Conservation (phyloP, 805 yeast genomes). For the baker's yeast (Saccharomyces cerevisiae) region DNA sequence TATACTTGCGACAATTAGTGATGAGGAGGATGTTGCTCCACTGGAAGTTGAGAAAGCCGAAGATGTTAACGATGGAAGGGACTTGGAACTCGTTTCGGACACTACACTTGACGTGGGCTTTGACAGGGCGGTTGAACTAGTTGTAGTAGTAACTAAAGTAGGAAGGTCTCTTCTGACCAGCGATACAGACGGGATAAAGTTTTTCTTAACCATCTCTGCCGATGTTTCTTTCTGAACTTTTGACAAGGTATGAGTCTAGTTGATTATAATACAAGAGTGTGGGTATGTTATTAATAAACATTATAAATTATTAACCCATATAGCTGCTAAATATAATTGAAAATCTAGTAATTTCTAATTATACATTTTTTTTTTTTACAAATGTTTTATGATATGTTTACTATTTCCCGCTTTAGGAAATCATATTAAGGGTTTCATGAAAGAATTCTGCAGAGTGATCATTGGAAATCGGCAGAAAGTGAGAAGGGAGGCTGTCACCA, state of each 20-base stretch:
- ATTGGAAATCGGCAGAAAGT: not conserved
- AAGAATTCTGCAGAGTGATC: not conserved
- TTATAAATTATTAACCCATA: not conserved
- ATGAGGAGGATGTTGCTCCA: constrained; percentile 4
- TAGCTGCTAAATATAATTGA: not conserved
- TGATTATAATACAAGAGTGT: not conserved
- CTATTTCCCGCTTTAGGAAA: not conserved
- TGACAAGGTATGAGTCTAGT: not conserved
- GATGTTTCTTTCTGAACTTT: not conserved
- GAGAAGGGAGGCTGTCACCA: not conserved
- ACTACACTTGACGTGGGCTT: not conserved
- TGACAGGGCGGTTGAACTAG: not conserved
- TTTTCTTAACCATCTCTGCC: not conserved
- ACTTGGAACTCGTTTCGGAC: not conserved
- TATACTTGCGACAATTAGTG: constrained; percentile 27
- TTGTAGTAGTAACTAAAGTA: constrained; percentile 10
- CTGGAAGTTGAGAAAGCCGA: not conserved
- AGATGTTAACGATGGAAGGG: not conserved
- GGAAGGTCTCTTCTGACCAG: constrained; percentile 22
- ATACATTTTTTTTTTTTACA: not conserved
- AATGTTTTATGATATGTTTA: not conserved
- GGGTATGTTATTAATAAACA: not conserved
- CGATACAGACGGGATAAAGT: constrained; percentile 13
- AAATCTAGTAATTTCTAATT: not conserved
- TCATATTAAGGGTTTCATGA: not conserved